Conservation (phyloP, 768 basidiomycete genomes). For the Galerina marginata region DNA sequence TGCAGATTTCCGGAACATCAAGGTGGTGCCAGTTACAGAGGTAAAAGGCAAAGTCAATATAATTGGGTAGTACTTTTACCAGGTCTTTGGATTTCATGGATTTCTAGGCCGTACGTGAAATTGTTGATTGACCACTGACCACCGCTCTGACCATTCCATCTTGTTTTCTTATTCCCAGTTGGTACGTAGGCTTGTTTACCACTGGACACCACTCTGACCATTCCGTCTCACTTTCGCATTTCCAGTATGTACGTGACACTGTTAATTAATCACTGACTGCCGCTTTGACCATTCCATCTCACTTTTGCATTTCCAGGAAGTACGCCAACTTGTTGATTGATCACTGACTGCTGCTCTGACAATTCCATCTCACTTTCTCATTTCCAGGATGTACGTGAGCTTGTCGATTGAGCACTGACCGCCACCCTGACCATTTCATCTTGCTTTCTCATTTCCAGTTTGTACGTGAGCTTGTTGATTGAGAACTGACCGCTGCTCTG, state of each 20-base stretch:
- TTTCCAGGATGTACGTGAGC: not conserved
- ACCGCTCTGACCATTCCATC: not conserved
- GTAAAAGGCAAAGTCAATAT: not conserved
- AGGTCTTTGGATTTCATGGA: not conserved
- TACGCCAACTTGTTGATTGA: not conserved
- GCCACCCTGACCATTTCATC: no score
- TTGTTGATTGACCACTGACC: not conserved
- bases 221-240: not conserved
- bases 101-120: not conserved
- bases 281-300: not conserved
- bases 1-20: constrained; percentile 6
- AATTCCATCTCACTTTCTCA: not conserved
- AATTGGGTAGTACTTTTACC: not conserved
- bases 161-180: no score
- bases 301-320: no score
- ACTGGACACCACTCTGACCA: not conserved
- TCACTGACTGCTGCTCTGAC: not conserved
- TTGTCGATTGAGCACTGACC: no score
- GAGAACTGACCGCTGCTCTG: no score
- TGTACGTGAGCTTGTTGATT: no score
- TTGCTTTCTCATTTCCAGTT: no score
- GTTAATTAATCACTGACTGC: not conserved
- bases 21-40: not conserved
- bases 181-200: no score
- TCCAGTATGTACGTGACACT: not conserved